Conservation (phyloP, 768 basidiomycete species). For the Tremella mesenterica region DNA sequence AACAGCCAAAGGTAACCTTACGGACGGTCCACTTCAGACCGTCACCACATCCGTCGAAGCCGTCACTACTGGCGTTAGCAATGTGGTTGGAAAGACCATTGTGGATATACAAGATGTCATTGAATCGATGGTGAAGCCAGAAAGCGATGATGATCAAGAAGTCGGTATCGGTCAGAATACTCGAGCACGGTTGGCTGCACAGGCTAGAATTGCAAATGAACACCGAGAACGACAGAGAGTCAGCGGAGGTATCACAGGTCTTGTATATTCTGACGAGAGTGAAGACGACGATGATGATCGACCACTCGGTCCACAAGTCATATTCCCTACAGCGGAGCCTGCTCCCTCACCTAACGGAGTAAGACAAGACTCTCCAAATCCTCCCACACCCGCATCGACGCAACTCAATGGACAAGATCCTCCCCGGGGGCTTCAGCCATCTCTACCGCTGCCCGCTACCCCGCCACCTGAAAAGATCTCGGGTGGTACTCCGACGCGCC, state of each 20-base stretch:
- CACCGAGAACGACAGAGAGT: conserved; percentile 27
- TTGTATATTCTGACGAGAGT: conserved; percentile 50
- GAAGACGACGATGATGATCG: conserved; percentile 50
- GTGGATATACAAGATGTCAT: conserved; percentile 85
- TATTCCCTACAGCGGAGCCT: too few species aligned
- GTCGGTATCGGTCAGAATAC: conserved; percentile 31
- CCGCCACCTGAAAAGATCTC: conserved; percentile 9
- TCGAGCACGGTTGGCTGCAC: conserved; percentile 44
- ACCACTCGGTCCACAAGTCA: too few species aligned
- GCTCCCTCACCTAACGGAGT: not conserved
- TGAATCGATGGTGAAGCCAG: conserved; percentile 64
- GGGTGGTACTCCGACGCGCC: conserved; percentile 1
- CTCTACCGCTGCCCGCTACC: conserved; percentile 17
- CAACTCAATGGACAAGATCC: too few species aligned
- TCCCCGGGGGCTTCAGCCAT: conserved; percentile 12
- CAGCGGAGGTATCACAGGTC: conserved; percentile 30
- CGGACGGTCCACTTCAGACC: too few species aligned
- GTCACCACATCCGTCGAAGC: conserved; percentile 9
- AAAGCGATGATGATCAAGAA: conserved; percentile 36
- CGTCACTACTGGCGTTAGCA: conserved; percentile 7
- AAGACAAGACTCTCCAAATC: too few species aligned
- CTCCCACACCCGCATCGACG: too few species aligned
- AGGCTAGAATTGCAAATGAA: conserved; percentile 44
- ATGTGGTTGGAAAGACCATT: conserved; percentile 74
- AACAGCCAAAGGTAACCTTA: conserved; percentile 5